Evolutionary conservation across 805 yeast genomes (phyloP), one percentile per base, ranked within the genome.

Genomic region (Candida takata): DNA sequence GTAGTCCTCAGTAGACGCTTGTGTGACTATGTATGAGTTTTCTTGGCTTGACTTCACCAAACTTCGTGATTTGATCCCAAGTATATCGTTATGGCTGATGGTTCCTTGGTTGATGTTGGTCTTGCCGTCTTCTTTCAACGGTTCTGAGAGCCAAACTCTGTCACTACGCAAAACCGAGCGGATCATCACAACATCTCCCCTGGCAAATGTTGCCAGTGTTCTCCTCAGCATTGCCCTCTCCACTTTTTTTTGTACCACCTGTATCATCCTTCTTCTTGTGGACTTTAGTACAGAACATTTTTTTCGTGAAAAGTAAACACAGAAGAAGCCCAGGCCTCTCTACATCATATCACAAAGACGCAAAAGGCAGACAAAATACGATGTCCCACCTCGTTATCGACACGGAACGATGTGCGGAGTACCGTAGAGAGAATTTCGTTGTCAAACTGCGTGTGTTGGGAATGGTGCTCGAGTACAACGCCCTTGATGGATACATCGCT

Each of bases 1-100:
- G 42, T 65, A 72, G 36, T 71, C 74, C 33, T 70, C 76, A n/a
- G 69, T 49, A 0, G 70, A 59, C 3, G 74, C 71, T 8, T 52
- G 49, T 1, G 62, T 54, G 7, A 59, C 54, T 8, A 64, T 54
- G 40, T 58, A 67, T 30, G 60, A 51, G 34, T 54, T 44, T 14
- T 41, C 49, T 24, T 42, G 40, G 13, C 33, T 39, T 3, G 58
- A 52, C 6, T 54, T 45, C 11, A 61, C 54, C 13, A 60, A 44
- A 2, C 56, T 47, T 27, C 70, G 50, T 4, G 70, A 61, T n/a
- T 47, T 41, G 6, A 55, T 31, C 2, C 67, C 71, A 10, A 71
- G 47, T 12, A 71, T 51, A 15, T 57, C 61, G 7, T 58, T 56
- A 44, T 69, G 74, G 4, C 36, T 34, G 33, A 67, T 48, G 20